A percentile compares a stretch with the other conserved stretches of the same genome.
These are phyloP conservation scores for Clathrus columnatus DNA, from an alignment of 768 basidiomycete genomes.

Conservation along the genomic window DNA sequence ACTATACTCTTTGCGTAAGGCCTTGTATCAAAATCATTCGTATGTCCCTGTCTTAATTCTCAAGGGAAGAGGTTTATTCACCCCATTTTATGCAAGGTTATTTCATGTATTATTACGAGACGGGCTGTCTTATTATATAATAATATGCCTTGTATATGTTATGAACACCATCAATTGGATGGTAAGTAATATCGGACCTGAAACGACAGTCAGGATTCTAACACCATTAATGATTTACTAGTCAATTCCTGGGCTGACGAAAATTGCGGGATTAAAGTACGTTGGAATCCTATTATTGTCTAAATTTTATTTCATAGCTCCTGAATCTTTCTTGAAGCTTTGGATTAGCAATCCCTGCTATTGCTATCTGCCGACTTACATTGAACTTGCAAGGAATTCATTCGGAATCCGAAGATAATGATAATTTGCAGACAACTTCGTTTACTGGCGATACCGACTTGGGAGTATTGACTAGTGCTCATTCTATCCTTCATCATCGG, in stretches of 20 bases:
- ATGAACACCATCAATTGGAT: neutral
- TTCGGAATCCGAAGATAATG: neutral
- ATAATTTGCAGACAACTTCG: too few species aligned
- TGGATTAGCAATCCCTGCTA: neutral
- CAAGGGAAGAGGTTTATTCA: neutral
- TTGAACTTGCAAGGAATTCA: neutral
- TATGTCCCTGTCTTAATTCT: neutral
- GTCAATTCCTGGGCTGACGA: neutral
- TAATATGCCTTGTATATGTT: neutral
- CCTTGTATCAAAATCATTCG: neutral
- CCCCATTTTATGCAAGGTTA: neutral
- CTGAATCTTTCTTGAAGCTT: neutral
- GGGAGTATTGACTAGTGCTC: neutral
- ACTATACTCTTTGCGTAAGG: neutral
- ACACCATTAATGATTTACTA: neutral
- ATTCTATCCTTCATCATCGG: neutral
- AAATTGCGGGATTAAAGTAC: neutral
- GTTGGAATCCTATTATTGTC: neutral
- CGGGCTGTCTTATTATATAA: neutral
- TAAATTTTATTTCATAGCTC: neutral
- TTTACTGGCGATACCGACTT: neutral
- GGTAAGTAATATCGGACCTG: neutral
- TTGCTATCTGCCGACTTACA: neutral
- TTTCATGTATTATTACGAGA: conserved; percentile 1
- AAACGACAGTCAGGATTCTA: neutral